phyloP scores from a whole-genome alignment of 805 yeast genomes.

The Schwanniomyces vanrijiae region DNA sequence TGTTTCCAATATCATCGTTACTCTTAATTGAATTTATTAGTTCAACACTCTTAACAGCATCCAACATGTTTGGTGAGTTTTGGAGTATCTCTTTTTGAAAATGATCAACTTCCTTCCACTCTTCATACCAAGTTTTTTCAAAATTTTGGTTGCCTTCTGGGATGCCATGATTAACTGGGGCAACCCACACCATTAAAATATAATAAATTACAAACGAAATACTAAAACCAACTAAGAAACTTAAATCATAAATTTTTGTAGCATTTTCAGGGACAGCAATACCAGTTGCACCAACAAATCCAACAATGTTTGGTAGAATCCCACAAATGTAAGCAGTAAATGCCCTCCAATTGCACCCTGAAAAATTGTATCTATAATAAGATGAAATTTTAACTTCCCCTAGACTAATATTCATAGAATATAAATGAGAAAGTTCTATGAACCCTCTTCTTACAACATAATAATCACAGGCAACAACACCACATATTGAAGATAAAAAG shows the following conservation, averaged over 20 bases:
- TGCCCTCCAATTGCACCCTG: slow-evolving; percentile 4
- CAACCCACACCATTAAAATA: background rate
- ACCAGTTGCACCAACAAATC: slow-evolving; percentile 4
- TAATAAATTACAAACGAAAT: slow-evolving; percentile 1
- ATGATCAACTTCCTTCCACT: slow-evolving; percentile 3
- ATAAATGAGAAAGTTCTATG: slow-evolving; percentile 1
- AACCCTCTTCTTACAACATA: slow-evolving; percentile 16
- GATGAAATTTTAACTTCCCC: background rate
- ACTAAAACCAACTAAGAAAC: slow-evolving; percentile 4
- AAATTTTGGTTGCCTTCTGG: background rate
- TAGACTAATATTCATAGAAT: background rate
- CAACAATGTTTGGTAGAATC: slow-evolving; percentile 3
- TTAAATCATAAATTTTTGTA: background rate
- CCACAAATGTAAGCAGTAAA: slow-evolving; percentile 1
- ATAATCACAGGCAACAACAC: slow-evolving; percentile 70
- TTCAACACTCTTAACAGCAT: slow-evolving; percentile 2
- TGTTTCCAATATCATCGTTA: slow-evolving; percentile 1
- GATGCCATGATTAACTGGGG: slow-evolving; percentile 1
- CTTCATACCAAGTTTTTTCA: slow-evolving; percentile 2
- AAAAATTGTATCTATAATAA: slow-evolving; percentile 1
- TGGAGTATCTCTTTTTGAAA: slow-evolving; percentile 1
- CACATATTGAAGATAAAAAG: slow-evolving; percentile 81
- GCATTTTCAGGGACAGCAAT: background rate
- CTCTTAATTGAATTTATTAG: background rate
- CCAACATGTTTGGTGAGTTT: background rate